Conservation (phyloP, 352 stramenopile species). For the Globisporangium iwayamae region DNA sequence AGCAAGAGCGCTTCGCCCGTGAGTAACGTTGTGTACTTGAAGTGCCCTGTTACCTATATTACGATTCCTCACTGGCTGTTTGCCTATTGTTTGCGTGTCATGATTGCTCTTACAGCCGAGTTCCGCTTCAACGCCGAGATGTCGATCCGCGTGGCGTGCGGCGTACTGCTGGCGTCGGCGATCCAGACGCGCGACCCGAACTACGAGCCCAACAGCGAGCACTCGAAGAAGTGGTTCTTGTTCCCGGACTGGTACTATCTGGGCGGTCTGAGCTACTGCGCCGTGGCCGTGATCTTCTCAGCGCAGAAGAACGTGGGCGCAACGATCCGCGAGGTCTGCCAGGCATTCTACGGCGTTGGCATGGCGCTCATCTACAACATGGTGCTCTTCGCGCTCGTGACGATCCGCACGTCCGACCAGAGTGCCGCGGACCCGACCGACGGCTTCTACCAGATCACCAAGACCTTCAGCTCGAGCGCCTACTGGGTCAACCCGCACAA, state of each 20-base stretch:
- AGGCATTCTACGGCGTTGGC: conserved; percentile 74
- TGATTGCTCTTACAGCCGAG: conserved; percentile 30
- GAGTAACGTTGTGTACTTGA: conserved; percentile 15
- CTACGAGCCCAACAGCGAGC: conserved; percentile 34
- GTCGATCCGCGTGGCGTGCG: conserved; percentile 58
- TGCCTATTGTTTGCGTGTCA: not conserved
- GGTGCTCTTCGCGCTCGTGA: conserved; percentile 47
- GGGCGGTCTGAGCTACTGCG: conserved; percentile 75
- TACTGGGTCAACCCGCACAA: conserved; percentile 76
- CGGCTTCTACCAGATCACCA: conserved; percentile 56
- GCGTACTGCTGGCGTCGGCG: conserved; percentile 63
- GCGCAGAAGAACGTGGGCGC: conserved; percentile 65
- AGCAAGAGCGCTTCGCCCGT: conserved; percentile 50
- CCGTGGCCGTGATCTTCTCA: conserved; percentile 75
- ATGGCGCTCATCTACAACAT: conserved; percentile 82
- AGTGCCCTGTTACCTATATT: not conserved
- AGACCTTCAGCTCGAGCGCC: conserved; percentile 52
- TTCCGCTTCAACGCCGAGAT: conserved; percentile 71
- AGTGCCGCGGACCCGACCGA: conserved; percentile 27
- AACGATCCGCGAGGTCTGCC: conserved; percentile 63
- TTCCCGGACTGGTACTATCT: conserved; percentile 68
- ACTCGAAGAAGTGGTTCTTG: conserved; percentile 69
- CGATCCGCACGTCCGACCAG: conserved; percentile 38
- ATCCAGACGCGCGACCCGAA: conserved; percentile 58
- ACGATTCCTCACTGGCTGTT: not conserved